phyloP scores from a whole-genome alignment of 306 rosid genomes.

The Cucurbita ficifolia region DNA sequence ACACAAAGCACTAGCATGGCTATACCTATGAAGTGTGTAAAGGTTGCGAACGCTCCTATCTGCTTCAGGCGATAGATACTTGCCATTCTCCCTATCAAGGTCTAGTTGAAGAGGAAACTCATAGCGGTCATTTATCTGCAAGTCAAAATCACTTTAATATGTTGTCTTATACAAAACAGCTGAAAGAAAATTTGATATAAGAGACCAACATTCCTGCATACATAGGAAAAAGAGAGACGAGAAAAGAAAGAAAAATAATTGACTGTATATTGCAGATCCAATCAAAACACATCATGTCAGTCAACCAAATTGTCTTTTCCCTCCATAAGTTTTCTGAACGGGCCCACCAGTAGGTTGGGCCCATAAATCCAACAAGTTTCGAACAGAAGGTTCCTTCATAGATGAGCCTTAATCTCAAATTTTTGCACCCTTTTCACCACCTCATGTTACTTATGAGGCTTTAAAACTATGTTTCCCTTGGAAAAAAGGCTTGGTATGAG shows the following conservation, averaged over 20 bases:
- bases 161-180: not conserved
- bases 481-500: not conserved
- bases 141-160: not conserved
- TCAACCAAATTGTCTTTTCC: not conserved
- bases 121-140: conserved; percentile 85
- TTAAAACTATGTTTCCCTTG: not conserved
- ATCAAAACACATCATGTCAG: not conserved
- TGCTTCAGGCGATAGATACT: conserved; percentile 80
- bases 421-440: not conserved
- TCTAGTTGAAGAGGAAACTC: conserved; percentile 91
- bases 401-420: not conserved
- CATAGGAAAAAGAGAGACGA: not conserved
- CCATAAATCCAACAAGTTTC: not conserved
- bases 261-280: not conserved
- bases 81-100: conserved; percentile 85
- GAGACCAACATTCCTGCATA: not conserved
- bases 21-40: conserved; percentile 80
- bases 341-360: not conserved
- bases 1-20: not conserved
- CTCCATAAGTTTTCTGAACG: not conserved
- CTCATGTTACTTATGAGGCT: not conserved
- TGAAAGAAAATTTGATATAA: not conserved
- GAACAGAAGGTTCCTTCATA: not conserved
- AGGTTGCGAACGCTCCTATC: conserved; percentile 86
- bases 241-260: not conserved